A percentile compares a stretch with the other conserved stretches of the same genome.
These are phyloP conservation scores for Mycosphaerella arachidis DNA, from an alignment of 2,329 filamentous ascomycete genomes.

Conservation along the genomic window DNA sequence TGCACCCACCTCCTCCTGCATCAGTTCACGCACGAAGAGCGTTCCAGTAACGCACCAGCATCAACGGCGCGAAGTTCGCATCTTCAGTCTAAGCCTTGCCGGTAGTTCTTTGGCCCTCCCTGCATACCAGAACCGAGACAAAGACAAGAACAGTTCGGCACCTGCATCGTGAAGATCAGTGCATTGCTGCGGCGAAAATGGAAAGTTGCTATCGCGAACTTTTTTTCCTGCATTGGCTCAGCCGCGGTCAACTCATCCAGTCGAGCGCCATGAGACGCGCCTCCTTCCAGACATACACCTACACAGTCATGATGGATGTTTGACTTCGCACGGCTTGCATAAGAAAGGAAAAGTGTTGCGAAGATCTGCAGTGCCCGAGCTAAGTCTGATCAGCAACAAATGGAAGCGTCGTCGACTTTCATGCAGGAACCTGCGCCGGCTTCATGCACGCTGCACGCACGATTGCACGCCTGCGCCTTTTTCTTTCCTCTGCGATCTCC, in stretches of 20 bases:
- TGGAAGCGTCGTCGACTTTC: not conserved
- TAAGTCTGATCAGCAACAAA: not conserved
- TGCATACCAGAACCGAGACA: constrained; percentile 1
- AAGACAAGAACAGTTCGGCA: not conserved
- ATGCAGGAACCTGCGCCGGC: constrained; percentile 1
- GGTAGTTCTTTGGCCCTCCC: not conserved
- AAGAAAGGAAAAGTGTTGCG: not conserved
- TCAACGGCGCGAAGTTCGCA: not conserved
- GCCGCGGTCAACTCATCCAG: not conserved
- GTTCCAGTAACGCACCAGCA: not conserved
- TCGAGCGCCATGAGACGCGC: not conserved
- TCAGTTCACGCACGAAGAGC: not conserved
- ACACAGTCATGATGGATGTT: not conserved
- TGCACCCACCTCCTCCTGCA: not conserved
- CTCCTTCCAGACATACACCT: not conserved
- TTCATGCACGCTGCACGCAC: not conserved
- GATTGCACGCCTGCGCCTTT: not conserved
- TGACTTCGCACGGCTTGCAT: not conserved
- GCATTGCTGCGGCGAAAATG: not conserved
- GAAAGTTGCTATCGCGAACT: not conserved
- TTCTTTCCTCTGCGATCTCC: not conserved
- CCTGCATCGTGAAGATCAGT: not conserved
- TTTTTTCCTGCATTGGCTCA: not conserved
- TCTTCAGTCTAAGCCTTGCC: not conserved
- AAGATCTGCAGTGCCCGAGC: not conserved